Conservation (phyloP, 345 rosid species). For the Corymbia maculata region DNA sequence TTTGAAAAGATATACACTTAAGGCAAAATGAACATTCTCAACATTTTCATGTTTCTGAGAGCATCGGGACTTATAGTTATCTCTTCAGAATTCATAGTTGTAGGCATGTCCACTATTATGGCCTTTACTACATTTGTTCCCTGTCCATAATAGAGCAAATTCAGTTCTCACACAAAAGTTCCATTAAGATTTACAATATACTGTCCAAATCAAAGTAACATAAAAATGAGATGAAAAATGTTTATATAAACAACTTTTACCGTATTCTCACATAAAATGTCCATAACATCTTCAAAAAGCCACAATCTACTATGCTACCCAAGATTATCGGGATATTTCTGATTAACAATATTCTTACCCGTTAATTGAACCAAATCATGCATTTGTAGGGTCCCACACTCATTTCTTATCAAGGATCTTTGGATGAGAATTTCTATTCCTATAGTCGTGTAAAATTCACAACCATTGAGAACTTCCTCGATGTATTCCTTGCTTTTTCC, state of each 20-base stretch:
- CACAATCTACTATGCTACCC: not conserved
- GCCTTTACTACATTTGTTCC: not conserved
- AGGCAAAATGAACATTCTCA: not conserved
- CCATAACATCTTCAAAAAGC: no score
- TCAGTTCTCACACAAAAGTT: no score
- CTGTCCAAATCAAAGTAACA: not conserved
- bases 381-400: not conserved
- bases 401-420: not conserved
- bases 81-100: no score
- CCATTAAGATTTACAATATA: no score
- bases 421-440: not conserved
- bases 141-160: not conserved
- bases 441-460: accelerated
- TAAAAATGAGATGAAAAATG: not conserved
- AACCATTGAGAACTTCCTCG: accelerated
- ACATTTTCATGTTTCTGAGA: not conserved
- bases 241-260: no score
- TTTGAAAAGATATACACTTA: not conserved
- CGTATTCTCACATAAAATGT: not conserved
- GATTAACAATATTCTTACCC: not conserved
- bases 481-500: not conserved
- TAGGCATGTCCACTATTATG: not conserved
- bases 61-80: accelerated
- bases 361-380: not conserved
- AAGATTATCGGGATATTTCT: accelerated